Evolutionary conservation across 1,139 yeast species (phyloP).

Genomic region (Kodamaea alishanica): DNA sequence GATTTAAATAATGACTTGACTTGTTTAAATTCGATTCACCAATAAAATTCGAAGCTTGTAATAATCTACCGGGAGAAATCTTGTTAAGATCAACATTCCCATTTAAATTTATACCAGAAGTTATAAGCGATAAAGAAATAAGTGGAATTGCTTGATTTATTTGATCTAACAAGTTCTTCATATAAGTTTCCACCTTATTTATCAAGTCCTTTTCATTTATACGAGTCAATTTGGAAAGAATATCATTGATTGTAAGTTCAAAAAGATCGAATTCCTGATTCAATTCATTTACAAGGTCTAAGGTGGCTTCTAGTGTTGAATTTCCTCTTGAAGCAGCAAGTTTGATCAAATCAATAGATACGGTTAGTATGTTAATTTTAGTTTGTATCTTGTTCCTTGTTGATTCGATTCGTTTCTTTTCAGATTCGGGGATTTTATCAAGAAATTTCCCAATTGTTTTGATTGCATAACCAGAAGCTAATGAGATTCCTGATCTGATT

Average conservation of each 20-base stretch:
- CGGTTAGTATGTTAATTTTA: conserved; percentile 60
- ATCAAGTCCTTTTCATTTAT: conserved; percentile 42
- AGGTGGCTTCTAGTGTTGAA: conserved; percentile 56
- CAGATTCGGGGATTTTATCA: conserved; percentile 58
- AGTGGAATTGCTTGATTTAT: conserved; percentile 73
- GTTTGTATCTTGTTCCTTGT: conserved; percentile 49
- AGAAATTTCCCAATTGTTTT: conserved; percentile 59
- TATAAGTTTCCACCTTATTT: conserved; percentile 46
- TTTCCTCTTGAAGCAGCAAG: conserved; percentile 71
- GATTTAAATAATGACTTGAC: conserved; percentile 47
- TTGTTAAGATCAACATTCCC: conserved; percentile 45
- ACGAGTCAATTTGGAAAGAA: conserved; percentile 22
- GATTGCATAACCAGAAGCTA: conserved; percentile 75
- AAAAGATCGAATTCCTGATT: conserved; percentile 59
- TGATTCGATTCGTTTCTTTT: conserved; percentile 42
- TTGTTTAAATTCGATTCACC: conserved; percentile 24
- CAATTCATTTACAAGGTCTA: conserved; percentile 54
- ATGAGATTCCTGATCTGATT: conserved; percentile 68
- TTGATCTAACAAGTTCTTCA: conserved; percentile 45
- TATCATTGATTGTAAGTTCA: conserved; percentile 44
- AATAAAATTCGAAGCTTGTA: conserved; percentile 59
- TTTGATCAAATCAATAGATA: conserved; percentile 68
- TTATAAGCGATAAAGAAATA: conserved; percentile 61
- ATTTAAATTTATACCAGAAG: conserved; percentile 65
- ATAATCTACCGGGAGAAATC: conserved; percentile 62